Conservation (phyloP, 371 early-diverging fungal genomes). For the Dinochytrium kinnereticum region DNA sequence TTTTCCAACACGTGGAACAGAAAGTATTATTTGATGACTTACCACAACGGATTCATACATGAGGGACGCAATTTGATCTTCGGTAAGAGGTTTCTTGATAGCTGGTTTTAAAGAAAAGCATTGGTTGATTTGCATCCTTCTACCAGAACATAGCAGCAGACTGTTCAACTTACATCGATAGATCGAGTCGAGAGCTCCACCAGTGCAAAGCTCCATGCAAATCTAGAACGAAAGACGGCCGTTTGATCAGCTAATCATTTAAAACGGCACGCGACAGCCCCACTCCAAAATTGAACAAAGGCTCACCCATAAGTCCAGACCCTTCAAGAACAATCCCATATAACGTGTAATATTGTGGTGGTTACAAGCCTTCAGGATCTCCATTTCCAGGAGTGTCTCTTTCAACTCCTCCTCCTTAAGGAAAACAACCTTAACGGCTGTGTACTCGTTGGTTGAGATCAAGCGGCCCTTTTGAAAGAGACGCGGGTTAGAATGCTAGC, state of each 20-base stretch:
- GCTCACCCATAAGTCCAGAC: slow-evolving; percentile 61
- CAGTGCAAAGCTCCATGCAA: slow-evolving; percentile 68
- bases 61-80: slow-evolving; percentile 64
- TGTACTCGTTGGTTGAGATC: slow-evolving; percentile 60
- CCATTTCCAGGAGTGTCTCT: slow-evolving; percentile 66
- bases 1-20: not conserved
- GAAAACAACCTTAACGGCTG: slow-evolving; percentile 63
- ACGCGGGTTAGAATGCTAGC: not conserved
- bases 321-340: slow-evolving; percentile 60
- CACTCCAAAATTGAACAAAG: slow-evolving; percentile 2
- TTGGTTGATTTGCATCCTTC: too few relatives aligned
- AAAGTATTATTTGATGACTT: slow-evolving; percentile 11
- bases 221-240: too few relatives aligned
- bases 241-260: not conserved
- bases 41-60: slow-evolving; percentile 64
- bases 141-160: not conserved
- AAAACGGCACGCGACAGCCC: too few relatives aligned
- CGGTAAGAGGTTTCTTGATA: slow-evolving; percentile 62
- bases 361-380: slow-evolving; percentile 55
- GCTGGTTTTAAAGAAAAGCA: slow-evolving; percentile 45
- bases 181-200: slow-evolving; percentile 61
- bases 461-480: slow-evolving; percentile 45
- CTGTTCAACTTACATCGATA: slow-evolving; percentile 46
- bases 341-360: slow-evolving; percentile 59
- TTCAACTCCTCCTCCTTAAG: slow-evolving; percentile 65